A percentile compares a stretch with the other conserved stretches of the same genome.
Evolutionary conservation across 169 alveolate species (phyloP).

Genomic region (Cyclospora cayetanensis): DNA sequence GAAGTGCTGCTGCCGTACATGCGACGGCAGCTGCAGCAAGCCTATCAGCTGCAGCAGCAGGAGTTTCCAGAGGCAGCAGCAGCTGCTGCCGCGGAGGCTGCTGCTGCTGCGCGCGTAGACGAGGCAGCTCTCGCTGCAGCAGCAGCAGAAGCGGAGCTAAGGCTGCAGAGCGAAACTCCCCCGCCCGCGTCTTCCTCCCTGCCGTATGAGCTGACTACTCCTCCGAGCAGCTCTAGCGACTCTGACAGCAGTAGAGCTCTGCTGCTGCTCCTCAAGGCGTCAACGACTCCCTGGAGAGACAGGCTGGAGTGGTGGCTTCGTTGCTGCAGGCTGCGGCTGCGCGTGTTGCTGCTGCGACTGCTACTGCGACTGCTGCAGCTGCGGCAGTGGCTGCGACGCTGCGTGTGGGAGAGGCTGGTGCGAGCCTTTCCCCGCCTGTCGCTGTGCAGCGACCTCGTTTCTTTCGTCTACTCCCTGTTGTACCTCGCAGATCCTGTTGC

Average conservation of each 20-base stretch:
- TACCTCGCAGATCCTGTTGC: constrained; percentile 35
- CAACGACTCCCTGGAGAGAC: constrained; percentile 8
- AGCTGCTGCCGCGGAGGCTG: constrained; percentile 6
- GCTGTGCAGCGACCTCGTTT: neutral
- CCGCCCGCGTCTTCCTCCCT: neutral
- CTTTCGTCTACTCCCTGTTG: constrained; percentile 30
- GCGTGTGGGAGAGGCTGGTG: neutral
- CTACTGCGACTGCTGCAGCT: constrained; percentile 26
- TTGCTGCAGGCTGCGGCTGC: neutral
- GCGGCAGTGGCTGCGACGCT: neutral
- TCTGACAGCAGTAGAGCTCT: neutral
- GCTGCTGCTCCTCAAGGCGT: neutral
- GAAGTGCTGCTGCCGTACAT: constrained; percentile 55
- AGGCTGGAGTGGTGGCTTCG: neutral
- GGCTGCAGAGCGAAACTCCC: neutral
- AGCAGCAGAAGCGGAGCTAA: neutral
- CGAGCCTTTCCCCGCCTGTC: neutral
- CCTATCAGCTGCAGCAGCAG: constrained; percentile 34
- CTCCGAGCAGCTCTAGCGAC: neutral
- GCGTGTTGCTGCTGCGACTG: neutral
- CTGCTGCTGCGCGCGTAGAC: neutral
- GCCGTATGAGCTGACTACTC: neutral
- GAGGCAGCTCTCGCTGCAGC: neutral
- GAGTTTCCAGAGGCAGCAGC: constrained; percentile 18
- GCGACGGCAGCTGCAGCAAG: constrained; percentile 38